These are phyloP conservation scores for Myriosclerotinia scirpicola DNA, from an alignment of 2,329 filamentous ascomycete genomes.

Conservation along the genomic window DNA sequence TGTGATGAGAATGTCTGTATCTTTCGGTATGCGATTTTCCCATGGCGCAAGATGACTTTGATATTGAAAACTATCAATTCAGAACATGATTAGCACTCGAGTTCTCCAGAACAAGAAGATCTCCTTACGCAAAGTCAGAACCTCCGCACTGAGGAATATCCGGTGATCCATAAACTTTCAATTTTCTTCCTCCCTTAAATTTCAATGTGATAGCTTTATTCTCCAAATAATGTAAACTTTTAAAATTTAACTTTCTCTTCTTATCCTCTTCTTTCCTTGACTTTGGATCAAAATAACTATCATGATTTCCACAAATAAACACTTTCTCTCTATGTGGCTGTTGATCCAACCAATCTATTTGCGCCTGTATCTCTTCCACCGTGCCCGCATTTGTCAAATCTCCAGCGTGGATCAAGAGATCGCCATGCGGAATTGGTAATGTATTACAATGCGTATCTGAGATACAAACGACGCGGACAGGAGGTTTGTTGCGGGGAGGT, in stretches of 20 bases:
- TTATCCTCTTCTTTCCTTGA: conserved; percentile 59
- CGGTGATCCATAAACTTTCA: conserved; percentile 78
- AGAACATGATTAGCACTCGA: conserved; percentile 16
- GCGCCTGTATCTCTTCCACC: conserved; percentile 71
- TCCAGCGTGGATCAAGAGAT: conserved; percentile 86
- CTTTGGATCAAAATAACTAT: conserved; percentile 75
- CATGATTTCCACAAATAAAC: conserved; percentile 84
- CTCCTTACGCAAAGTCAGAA: conserved; percentile 58
- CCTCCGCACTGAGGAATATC: conserved; percentile 77
- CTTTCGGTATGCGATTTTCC: conserved; percentile 57
- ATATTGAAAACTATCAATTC: conserved; percentile 57
- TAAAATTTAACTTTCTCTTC: conserved; percentile 61
- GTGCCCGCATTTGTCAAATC: conserved; percentile 78
- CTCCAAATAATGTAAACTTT: conserved; percentile 72
- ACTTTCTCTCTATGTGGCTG: conserved; percentile 80
- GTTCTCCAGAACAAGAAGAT: not conserved
- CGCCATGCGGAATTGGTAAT: conserved; percentile 68
- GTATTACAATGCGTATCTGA: conserved; percentile 80
- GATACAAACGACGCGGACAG: conserved; percentile 79
- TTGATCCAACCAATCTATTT: conserved; percentile 76
- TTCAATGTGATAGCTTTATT: conserved; percentile 63
- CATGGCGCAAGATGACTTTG: conserved; percentile 56
- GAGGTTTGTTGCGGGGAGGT: conserved; percentile 53
- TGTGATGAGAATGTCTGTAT: conserved; percentile 63
- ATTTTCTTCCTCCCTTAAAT: conserved; percentile 57